These are phyloP conservation scores for Citrus maxima DNA, from an alignment of 345 rosid genomes.

Conservation along the genomic window DNA sequence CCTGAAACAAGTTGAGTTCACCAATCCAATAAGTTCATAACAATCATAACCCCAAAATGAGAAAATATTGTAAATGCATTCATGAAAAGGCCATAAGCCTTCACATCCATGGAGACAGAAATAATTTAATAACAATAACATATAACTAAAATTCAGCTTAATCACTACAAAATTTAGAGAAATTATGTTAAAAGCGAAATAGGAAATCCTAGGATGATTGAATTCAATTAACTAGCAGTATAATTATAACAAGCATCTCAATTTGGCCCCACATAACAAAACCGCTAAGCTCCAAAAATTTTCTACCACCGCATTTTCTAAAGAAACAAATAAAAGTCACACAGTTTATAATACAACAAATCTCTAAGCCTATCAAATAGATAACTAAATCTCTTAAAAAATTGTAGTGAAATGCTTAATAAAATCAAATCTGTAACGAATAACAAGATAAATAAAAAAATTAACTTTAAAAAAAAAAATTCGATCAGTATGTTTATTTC, in stretches of 20 bases:
- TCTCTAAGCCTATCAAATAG: background rate
- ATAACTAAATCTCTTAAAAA: background rate
- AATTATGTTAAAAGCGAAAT: background rate
- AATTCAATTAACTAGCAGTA: background rate
- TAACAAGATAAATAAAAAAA: background rate
- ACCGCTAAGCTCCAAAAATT: background rate
- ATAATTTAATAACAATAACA: background rate
- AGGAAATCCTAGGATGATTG: background rate
- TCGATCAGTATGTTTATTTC: background rate
- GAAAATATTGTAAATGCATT: background rate
- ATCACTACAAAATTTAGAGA: background rate
- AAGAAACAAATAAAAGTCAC: background rate
- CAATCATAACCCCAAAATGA: background rate
- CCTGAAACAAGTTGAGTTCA: slow-evolving; percentile 43
- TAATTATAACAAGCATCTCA: background rate
- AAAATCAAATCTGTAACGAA: background rate
- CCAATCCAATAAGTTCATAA: background rate
- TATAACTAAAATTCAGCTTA: background rate
- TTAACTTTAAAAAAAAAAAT: background rate
- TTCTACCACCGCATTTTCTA: background rate
- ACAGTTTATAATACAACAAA: background rate
- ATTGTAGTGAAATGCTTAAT: background rate
- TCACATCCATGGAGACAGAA: background rate
- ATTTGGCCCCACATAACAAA: background rate
- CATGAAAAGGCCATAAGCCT: background rate